These are phyloP conservation scores for Salisapilia sapeloensis DNA, from an alignment of 352 stramenopile species.

Conservation along the genomic window DNA sequence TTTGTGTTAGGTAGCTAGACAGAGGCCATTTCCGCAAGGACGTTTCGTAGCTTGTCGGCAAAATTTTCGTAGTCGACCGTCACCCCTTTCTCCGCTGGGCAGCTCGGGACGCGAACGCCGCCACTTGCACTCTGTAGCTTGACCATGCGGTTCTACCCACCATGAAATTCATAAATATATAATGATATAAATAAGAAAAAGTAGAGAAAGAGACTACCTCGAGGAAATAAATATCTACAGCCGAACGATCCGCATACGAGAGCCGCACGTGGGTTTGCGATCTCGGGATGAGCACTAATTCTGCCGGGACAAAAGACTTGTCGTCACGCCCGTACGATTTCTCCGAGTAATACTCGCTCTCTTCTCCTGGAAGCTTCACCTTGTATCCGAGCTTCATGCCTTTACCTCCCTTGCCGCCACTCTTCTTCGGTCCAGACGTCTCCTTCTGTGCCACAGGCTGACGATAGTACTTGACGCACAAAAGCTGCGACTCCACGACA, in stretches of 20 bases:
- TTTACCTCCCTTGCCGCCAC: constrained; percentile 63
- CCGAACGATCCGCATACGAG: constrained; percentile 69
- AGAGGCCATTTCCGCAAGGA: constrained; percentile 76
- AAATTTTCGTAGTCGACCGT: constrained; percentile 61
- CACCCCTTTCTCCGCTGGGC: constrained; percentile 46
- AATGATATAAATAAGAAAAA: background rate
- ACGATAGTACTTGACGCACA: constrained; percentile 73
- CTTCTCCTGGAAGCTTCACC: constrained; percentile 71
- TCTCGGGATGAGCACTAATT: constrained; percentile 69
- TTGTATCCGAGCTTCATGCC: constrained; percentile 81
- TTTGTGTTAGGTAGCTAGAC: constrained; percentile 14
- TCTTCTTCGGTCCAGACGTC: constrained; percentile 16
- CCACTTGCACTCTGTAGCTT: constrained; percentile 70
- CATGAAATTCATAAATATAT: constrained; percentile 1
- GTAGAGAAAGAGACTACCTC: constrained; percentile 21
- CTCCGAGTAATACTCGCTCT: constrained; percentile 73
- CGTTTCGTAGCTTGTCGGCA: constrained; percentile 66
- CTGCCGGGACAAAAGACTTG: constrained; percentile 70
- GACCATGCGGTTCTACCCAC: constrained; percentile 72
- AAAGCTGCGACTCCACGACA: constrained; percentile 64
- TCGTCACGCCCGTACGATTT: constrained; percentile 73
- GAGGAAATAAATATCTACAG: constrained; percentile 85
- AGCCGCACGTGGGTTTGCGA: constrained; percentile 73
- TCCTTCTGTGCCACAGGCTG: constrained; percentile 13
- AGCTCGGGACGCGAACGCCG: constrained; percentile 62